Conservation (phyloP, 352 stramenopile genomes). For the Globisporangium recalcitrans region DNA sequence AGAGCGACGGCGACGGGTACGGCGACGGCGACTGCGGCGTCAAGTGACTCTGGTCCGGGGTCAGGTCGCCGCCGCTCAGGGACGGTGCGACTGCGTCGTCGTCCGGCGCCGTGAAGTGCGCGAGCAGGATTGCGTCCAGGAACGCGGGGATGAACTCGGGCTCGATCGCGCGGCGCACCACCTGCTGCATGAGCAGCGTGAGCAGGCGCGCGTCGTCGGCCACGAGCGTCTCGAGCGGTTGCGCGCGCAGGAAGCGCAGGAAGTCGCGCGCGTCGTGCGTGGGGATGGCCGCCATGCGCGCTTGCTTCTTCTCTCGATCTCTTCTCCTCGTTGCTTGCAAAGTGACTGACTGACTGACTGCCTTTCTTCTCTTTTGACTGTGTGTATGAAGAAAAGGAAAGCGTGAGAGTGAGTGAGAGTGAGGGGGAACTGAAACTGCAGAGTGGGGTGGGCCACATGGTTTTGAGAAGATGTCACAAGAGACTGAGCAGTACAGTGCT, state of each 20-base stretch:
- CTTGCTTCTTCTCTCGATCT: background rate
- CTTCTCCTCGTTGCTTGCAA: background rate
- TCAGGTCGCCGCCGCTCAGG: constrained; percentile 7
- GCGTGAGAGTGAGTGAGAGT: background rate
- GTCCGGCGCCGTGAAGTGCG: constrained; percentile 16
- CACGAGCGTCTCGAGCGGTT: constrained; percentile 13
- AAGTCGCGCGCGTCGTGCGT: constrained; percentile 18
- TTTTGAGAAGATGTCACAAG: background rate
- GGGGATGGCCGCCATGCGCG: constrained; percentile 16
- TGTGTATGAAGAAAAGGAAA: background rate
- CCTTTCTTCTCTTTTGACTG: background rate
- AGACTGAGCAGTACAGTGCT: background rate
- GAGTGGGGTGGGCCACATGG: background rate
- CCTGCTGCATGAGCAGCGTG: constrained; percentile 18
- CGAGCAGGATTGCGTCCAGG: constrained; percentile 52
- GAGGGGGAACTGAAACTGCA: background rate
- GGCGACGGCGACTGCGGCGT: constrained; percentile 16
- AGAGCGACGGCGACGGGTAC: constrained; percentile 18
- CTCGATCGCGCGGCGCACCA: constrained; percentile 17
- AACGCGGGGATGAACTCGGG: constrained; percentile 27
- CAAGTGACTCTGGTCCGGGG: constrained; percentile 10
- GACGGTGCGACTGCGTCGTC: constrained; percentile 13
- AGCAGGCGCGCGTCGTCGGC: constrained; percentile 10
- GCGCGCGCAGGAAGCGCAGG: constrained; percentile 17
- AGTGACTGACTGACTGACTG: background rate